A percentile compares a stretch with the other conserved stretches of the same genome.
These are phyloP conservation scores for Oryza meyeriana DNA, from an alignment of 176 grass and related monocot genomes.

Conservation along the genomic window DNA sequence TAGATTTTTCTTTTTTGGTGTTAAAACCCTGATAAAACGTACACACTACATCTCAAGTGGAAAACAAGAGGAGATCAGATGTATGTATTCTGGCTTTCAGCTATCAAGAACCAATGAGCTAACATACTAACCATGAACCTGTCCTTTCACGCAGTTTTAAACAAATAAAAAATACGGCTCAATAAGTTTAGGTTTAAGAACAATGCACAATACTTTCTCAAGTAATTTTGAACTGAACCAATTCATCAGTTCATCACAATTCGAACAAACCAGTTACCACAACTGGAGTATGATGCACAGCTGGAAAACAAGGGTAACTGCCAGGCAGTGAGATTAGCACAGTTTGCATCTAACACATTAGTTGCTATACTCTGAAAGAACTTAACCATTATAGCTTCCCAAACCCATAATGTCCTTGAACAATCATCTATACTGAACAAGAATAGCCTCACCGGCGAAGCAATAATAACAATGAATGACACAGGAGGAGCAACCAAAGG, in stretches of 20 bases:
- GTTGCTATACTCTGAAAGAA: not conserved
- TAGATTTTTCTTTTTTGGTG: not conserved
- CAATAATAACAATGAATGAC: slow-evolving; percentile 27
- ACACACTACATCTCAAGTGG: not conserved
- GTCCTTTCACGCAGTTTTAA: not conserved
- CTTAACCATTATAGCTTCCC: not conserved
- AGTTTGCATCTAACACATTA: not conserved
- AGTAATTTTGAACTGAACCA: not conserved
- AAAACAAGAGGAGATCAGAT: not conserved
- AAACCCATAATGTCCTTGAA: not conserved
- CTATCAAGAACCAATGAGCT: not conserved
- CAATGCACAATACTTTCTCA: not conserved
- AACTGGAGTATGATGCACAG: not conserved
- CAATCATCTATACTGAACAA: slow-evolving; percentile 13
- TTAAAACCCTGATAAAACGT: not conserved
- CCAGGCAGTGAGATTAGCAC: not conserved
- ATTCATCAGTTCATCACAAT: not conserved
- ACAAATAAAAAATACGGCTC: not conserved
- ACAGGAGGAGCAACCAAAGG: slow-evolving; percentile 21
- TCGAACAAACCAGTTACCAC: not conserved
- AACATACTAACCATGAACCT: not conserved
- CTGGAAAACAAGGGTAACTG: not conserved
- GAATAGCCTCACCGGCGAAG: slow-evolving; percentile 19
- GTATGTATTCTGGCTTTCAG: no score
- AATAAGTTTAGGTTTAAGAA: not conserved